Base-by-base conservation (phyloP, 2,329 filamentous ascomycete genomes). In the Didymella pomorum region DNA sequence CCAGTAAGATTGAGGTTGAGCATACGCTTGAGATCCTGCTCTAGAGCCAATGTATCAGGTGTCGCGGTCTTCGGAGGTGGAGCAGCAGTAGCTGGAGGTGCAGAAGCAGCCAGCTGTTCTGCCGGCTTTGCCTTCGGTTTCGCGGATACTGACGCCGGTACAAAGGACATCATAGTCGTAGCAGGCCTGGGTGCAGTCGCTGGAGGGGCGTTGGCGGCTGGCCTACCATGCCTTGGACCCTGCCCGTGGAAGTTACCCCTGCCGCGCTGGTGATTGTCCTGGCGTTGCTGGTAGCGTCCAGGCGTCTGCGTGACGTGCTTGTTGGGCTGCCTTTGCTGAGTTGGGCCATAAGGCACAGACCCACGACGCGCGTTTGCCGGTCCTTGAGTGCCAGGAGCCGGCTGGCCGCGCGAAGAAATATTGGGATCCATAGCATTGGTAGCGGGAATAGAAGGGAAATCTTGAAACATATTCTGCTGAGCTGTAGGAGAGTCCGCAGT, bases 1-100 rank as follows among this genome's bases (percentile, higher is more conserved):
- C 65, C 69, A 23, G 65, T 47, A 31, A 64, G 46, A 29, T 67
- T 68, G 25, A 76, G 57, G 54, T 76, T 76, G 49, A 76, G 71
- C 64, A 76, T 60, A 26, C 73, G 73, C 63, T 75, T 76, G 46
- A 76, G 64, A 55, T 76, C 68, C 64, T 75, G 69, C 64, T 75
- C 73, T 52, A 76, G 61, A 62, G 72, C 62, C 55, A 66, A 61
- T 7, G 66, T 65, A 54, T 72, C 62, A 35, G 64, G 47, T 16
- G 63, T 53, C 7, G 65, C 58, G 37, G 52, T 61, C 47, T 62
- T 64, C 33, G 62, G 60, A 42, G 68, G 57, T 35, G 67, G 58
- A 31, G 60, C 39, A 37, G 63, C 53, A 16, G 63, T 37, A 9
- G 61, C 51, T 26, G 68, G 53, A 29, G 64, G 63, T 14, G 66